A percentile compares a stretch with the other conserved stretches of the same genome.
Evolutionary conservation across 2,329 filamentous ascomycete genomes (phyloP).

Genomic region (Fusarium tupiense): DNA sequence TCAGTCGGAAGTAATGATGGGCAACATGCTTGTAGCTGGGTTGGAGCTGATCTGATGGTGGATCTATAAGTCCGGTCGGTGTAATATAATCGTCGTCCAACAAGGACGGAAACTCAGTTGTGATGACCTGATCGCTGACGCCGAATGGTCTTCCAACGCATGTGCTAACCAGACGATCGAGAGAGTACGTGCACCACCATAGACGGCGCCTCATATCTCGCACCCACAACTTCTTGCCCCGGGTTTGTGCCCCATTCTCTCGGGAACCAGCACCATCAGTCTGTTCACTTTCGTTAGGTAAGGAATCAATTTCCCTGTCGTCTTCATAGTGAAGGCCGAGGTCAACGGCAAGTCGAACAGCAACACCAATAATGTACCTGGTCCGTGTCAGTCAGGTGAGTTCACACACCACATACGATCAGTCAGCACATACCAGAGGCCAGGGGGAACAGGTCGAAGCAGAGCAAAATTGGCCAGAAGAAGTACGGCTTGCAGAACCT

Average conservation of each 20-base stretch:
- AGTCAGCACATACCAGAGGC: constrained; percentile 72
- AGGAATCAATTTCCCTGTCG: constrained; percentile 70
- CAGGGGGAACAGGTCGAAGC: constrained; percentile 88
- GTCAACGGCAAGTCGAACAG: constrained; percentile 88
- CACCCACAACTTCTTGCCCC: constrained; percentile 79
- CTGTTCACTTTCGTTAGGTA: constrained; percentile 50
- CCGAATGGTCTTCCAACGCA: constrained; percentile 94
- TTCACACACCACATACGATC: neutral
- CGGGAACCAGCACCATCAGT: constrained; percentile 46
- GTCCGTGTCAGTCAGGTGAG: constrained; percentile 22
- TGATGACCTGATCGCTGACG: constrained; percentile 95
- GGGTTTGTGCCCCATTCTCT: constrained; percentile 57
- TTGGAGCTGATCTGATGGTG: constrained; percentile 64
- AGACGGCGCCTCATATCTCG: constrained; percentile 86
- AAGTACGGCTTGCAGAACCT: constrained; percentile 93
- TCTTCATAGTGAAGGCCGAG: constrained; percentile 94
- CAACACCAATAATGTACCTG: constrained; percentile 92
- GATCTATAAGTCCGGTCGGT: constrained; percentile 74
- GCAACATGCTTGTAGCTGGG: constrained; percentile 91
- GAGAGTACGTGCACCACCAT: constrained; percentile 97
- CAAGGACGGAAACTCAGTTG: constrained; percentile 90
- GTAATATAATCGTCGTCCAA: constrained; percentile 92
- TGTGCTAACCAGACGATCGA: constrained; percentile 93
- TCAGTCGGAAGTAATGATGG: constrained; percentile 90
- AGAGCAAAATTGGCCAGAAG: constrained; percentile 91